Percentiles rank a stretch among this genome's conserved stretches.
These are phyloP conservation scores for Thermothielavioides terrestris DNA, from an alignment of 495 filamentous ascomycete genomes.

Conservation along the genomic window DNA sequence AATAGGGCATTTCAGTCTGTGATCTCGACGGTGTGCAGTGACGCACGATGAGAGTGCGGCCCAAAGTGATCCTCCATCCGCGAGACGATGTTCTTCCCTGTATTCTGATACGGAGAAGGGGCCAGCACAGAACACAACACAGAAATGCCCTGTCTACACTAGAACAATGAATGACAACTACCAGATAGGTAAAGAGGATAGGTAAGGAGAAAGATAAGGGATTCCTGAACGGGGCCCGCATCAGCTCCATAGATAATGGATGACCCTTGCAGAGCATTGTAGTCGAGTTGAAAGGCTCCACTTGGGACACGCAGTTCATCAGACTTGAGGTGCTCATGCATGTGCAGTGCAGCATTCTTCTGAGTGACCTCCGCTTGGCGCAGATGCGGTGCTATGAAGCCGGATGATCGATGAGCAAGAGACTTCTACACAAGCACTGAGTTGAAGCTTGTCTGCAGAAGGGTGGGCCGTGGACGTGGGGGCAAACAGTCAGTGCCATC, in stretches of 20 bases:
- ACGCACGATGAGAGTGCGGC: no score
- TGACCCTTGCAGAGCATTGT: neutral
- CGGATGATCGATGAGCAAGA: neutral
- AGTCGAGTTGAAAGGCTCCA: neutral
- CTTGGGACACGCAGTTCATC: no score
- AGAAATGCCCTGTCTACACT: no score
- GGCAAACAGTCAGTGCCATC: no score
- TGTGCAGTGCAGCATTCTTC: neutral
- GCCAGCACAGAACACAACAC: neutral
- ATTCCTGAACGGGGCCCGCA: neutral
- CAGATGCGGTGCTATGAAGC: neutral
- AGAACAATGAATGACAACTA: neutral
- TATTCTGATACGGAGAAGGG: neutral
- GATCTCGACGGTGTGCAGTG: no score
- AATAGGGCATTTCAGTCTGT: no score
- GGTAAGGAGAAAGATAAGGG: constrained; percentile 9
- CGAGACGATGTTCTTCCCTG: no score
- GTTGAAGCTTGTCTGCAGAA: constrained; percentile 4
- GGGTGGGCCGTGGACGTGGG: neutral
- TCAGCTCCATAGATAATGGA: constrained; percentile 1
- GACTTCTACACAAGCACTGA: neutral
- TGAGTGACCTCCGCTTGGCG: neutral
- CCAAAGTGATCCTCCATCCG: no score
- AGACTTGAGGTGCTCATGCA: neutral
- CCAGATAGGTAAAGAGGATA: neutral